phyloP scores from a whole-genome alignment of 2,329 filamentous ascomycete species.

The Byssothecium circinans region DNA sequence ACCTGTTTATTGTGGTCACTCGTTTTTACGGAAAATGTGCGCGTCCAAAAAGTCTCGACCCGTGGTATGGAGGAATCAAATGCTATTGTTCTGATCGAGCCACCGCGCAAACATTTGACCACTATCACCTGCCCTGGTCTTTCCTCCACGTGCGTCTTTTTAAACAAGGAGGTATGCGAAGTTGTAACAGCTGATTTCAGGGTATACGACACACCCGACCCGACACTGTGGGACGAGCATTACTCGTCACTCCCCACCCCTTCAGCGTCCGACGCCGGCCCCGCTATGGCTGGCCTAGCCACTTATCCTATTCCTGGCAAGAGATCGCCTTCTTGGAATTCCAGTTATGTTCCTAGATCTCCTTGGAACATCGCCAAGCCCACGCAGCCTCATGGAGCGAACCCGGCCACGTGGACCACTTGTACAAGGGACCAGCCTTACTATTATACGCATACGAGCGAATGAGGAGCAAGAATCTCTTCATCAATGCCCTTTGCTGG shows the following conservation, averaged over 20 bases:
- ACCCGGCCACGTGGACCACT: background rate
- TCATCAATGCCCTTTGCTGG: background rate
- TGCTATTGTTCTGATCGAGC: background rate
- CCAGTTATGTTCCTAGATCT: background rate
- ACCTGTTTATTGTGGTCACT: background rate
- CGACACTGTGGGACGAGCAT: no score
- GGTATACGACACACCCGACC: no score
- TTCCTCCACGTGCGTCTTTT: background rate
- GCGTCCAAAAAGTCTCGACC: background rate
- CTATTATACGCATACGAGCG: no score
- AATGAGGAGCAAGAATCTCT: background rate
- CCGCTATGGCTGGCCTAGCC: background rate
- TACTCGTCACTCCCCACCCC: no score
- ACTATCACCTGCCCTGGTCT: background rate
- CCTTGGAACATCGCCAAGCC: background rate
- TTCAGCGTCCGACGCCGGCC: background rate
- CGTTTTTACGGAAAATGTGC: no score
- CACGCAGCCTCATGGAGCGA: background rate
- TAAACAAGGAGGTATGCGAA: background rate
- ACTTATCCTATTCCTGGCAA: background rate
- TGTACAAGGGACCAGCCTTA: background rate
- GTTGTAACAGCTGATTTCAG: background rate
- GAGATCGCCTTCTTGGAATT: background rate
- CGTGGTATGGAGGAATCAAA: background rate
- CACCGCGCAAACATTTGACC: background rate